Percentiles rank a stretch among this genome's conserved stretches.
Conservation (phyloP, 305 asterid species). For the Fraxinus sp. region DNA sequence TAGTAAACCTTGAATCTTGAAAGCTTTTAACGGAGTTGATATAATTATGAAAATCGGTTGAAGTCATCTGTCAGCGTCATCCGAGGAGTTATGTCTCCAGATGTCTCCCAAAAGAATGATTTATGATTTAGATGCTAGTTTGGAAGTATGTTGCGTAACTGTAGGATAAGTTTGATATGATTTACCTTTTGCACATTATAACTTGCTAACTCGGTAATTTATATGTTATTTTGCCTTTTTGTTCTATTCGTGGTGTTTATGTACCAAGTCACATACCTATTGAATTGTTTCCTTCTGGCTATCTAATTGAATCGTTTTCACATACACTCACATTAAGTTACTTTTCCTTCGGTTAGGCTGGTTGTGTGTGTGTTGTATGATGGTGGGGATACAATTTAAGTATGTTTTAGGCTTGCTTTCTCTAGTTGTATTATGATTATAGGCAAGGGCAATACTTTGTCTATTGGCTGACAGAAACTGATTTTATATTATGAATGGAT, state of each 20-base stretch:
- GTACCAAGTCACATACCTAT: not conserved
- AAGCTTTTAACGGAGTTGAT: not conserved
- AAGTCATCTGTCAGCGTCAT: not conserved
- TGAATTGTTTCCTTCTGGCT: not conserved
- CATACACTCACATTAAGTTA: not conserved
- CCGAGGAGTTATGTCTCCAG: not conserved
- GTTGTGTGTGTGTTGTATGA: not conserved
- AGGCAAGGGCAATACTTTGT: not conserved
- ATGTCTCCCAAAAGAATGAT: not conserved
- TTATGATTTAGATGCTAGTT: not conserved
- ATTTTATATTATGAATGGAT: not conserved
- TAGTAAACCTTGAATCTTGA: not conserved
- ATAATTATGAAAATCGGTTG: not conserved
- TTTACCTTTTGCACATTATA: not conserved
- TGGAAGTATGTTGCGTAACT: not conserved
- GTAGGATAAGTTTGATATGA: not conserved
- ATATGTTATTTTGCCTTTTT: conserved; percentile 1
- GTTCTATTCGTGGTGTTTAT: not conserved
- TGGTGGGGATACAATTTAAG: not conserved
- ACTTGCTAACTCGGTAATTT: not conserved
- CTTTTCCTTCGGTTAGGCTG: not conserved
- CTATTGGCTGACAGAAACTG: not conserved
- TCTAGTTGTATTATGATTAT: not conserved
- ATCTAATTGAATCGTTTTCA: not conserved
- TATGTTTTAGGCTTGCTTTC: not conserved